Evolutionary conservation across 805 yeast species (phyloP).

Genomic region (Wickerhamomyces bovis): DNA sequence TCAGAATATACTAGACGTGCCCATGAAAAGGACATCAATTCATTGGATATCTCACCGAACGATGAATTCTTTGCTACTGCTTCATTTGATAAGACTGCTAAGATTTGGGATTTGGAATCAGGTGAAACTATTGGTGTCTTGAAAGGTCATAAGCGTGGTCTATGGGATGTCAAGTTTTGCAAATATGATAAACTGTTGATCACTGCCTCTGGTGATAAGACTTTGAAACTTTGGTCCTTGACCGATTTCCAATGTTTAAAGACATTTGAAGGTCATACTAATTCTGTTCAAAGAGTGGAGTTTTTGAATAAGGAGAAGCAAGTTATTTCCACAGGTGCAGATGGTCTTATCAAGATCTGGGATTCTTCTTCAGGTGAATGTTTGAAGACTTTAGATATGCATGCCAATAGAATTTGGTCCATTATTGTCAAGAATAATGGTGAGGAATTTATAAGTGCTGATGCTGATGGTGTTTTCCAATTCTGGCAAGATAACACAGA

Average conservation of each 20-base stretch:
- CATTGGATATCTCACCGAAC: slow-evolving; percentile 85
- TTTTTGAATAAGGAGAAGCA: slow-evolving; percentile 66
- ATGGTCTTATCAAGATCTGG: slow-evolving; percentile 92
- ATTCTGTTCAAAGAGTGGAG: slow-evolving; percentile 78
- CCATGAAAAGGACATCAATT: slow-evolving; percentile 93
- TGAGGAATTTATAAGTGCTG: slow-evolving; percentile 71
- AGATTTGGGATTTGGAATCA: slow-evolving; percentile 78
- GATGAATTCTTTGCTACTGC: slow-evolving; percentile 88
- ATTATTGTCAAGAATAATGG: slow-evolving; percentile 63
- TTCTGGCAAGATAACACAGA: slow-evolving; percentile 88
- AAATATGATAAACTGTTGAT: slow-evolving; percentile 69
- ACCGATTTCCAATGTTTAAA: slow-evolving; percentile 66
- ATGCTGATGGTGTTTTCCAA: slow-evolving; percentile 89
- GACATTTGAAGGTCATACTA: slow-evolving; percentile 92
- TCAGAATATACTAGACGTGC: slow-evolving; percentile 92
- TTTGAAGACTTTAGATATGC: slow-evolving; percentile 83
- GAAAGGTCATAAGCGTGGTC: slow-evolving; percentile 88
- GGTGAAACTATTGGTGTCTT: slow-evolving; percentile 86
- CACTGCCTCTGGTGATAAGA: slow-evolving; percentile 91
- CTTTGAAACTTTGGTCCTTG: slow-evolving; percentile 84
- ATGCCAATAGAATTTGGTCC: slow-evolving; percentile 94
- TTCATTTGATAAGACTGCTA: slow-evolving; percentile 87
- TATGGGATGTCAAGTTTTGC: slow-evolving; percentile 87
- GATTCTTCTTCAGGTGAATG: slow-evolving; percentile 72
- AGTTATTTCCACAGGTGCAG: slow-evolving; percentile 78